Base-by-base conservation (phyloP, 2,329 filamentous ascomycete species). In the Aspergillus texensis region DNA sequence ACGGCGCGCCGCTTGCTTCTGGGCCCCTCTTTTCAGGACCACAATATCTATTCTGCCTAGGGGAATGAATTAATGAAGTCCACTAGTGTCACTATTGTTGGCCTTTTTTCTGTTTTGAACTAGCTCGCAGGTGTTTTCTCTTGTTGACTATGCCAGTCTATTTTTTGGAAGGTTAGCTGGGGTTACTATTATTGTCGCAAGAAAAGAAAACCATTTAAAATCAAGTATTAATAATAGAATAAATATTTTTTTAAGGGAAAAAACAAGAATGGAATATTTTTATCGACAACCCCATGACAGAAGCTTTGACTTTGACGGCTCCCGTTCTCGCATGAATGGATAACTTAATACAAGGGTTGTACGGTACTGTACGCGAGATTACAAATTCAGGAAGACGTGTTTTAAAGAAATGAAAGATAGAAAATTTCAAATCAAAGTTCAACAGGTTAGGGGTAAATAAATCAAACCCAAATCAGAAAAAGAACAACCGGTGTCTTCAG, bases 11-110 rank as follows among this genome's bases (percentile, higher is more conserved):
- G n/a, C 11, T 55, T 21, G 52, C 32, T 24, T 39, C 32, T 39
- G 30, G 48, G 26, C 26, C 28, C 48, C 48, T 28, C 21, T 28
- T 52, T 30, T 34, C 9, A 52, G 48, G 52, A 39, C 52, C 32
- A 55, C 32, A 39, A 39, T 55, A 55, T 55, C n/a, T 55, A 24
- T 55, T 52, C 52, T 55, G 52, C 11, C 32, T 26, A 55, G 11
- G 9, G n/a, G 11, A 39, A 36, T 52, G 26, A 34, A 30, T 53
- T 34, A 11, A 34, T 30, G 52, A 55, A 26, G 21, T 26, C 19
- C 52, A 55, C 52, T 55, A 55, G 34, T 55, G 52, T 55, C 52
- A 55, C 52, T 36, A 54, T 54, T 54, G 52, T 54, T 34, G 9
- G 52, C 28, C 19, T 53, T 30, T 28, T 32, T 53, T 34, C 28